Evolutionary conservation across 345 rosid species (phyloP).

Genomic region (Populus alba): DNA sequence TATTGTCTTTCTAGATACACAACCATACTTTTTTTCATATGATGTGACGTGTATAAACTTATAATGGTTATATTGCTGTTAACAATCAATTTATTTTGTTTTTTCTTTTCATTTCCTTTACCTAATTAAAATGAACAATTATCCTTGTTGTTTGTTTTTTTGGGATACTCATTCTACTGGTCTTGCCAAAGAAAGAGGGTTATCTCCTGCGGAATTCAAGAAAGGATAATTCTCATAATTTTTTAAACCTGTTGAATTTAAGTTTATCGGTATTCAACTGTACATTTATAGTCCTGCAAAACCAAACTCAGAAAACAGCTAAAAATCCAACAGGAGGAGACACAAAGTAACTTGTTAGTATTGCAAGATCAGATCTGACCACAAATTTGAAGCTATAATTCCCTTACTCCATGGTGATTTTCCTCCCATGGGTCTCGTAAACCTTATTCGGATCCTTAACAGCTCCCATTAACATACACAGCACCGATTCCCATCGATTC

Average conservation of each 20-base stretch:
- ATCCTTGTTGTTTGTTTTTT: too few species aligned
- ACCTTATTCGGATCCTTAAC: slow-evolving; percentile 74
- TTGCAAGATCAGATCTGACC: slow-evolving; percentile 37
- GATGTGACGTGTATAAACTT: fast-evolving
- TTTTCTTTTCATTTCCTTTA: too few species aligned
- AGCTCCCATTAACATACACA: slow-evolving; percentile 74
- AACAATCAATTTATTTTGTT: too few species aligned
- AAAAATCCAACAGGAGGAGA: background rate
- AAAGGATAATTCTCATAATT: too few species aligned
- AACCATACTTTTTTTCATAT: fast-evolving
- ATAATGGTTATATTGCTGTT: too few species aligned
- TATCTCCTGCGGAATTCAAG: too few species aligned
- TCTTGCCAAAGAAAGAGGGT: too few species aligned
- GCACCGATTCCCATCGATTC: slow-evolving; percentile 97
- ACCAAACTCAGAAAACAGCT: slow-evolving; percentile 13
- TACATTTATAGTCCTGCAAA: slow-evolving; percentile 80
- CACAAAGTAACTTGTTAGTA: background rate
- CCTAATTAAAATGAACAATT: fast-evolving
- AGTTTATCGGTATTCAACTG: slow-evolving; percentile 47
- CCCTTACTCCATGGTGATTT: slow-evolving; percentile 85
- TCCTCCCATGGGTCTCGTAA: slow-evolving; percentile 73
- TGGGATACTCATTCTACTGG: too few species aligned
- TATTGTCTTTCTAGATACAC: fast-evolving
- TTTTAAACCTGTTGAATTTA: too few species aligned
- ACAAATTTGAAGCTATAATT: slow-evolving; percentile 75